These are phyloP conservation scores for Tetracladium maxilliforme DNA, from an alignment of 2,329 filamentous ascomycete genomes.

Conservation along the genomic window DNA sequence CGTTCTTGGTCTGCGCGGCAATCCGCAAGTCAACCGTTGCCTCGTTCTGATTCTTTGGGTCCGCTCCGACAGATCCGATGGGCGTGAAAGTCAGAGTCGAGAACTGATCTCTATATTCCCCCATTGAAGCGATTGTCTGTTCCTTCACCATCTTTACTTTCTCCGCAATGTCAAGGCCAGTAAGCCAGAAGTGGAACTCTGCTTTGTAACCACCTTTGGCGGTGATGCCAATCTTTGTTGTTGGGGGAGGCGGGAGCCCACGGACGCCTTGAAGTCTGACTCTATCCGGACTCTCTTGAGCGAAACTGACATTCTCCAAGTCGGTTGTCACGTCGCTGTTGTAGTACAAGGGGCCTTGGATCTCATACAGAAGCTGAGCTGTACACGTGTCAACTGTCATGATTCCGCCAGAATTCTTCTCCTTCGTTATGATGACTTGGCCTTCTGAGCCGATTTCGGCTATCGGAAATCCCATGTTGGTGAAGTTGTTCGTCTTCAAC, in stretches of 20 bases:
- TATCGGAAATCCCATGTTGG: conserved; percentile 28
- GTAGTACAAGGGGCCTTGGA: conserved; percentile 39
- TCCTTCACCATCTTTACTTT: conserved; percentile 29
- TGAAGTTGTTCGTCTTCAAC: conserved; percentile 18
- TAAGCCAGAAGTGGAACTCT: conserved; percentile 26
- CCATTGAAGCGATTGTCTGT: conserved; percentile 18
- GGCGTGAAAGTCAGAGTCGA: conserved; percentile 15
- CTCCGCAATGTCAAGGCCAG: conserved; percentile 25
- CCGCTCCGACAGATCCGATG: conserved; percentile 13
- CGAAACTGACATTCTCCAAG: conserved; percentile 31
- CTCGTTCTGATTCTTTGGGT: conserved; percentile 23
- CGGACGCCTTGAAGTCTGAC: conserved; percentile 29
- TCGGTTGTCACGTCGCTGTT: conserved; percentile 40
- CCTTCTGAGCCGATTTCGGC: conserved; percentile 25
- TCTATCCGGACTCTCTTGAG: conserved; percentile 30
- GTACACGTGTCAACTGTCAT: conserved; percentile 32
- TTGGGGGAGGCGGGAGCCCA: conserved; percentile 27
- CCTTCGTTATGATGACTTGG: conserved; percentile 25
- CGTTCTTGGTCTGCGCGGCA: conserved; percentile 21
- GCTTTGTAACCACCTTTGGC: conserved; percentile 29
- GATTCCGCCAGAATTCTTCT: conserved; percentile 21
- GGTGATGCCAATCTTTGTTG: conserved; percentile 32
- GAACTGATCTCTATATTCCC: conserved; percentile 15
- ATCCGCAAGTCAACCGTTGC: conserved; percentile 24
- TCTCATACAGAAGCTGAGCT: conserved; percentile 36